Percentiles rank a stretch among this genome's conserved stretches.
phyloP scores from a whole-genome alignment of 2,329 filamentous ascomycete genomes.

The Chrysosporium queenslandicum region DNA sequence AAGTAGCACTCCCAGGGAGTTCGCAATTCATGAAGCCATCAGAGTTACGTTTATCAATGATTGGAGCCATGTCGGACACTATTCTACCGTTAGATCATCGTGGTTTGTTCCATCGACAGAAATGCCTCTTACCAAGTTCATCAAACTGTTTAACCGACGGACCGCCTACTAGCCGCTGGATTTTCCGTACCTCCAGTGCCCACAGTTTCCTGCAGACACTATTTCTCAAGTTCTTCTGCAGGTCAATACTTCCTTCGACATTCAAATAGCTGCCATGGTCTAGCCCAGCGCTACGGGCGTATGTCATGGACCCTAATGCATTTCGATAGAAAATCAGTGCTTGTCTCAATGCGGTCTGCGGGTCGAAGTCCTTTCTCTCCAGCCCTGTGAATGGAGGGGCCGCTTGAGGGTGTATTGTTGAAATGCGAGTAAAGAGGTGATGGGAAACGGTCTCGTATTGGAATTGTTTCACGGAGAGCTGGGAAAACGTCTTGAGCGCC shows the following conservation, averaged over 20 bases:
- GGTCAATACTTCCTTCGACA: constrained; percentile 34
- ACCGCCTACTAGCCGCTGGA: constrained; percentile 33
- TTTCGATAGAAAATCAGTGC: constrained; percentile 35
- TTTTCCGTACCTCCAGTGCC: constrained; percentile 34
- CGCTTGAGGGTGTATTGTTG: constrained; percentile 38
- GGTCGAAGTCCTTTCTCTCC: constrained; percentile 36
- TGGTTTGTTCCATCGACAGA: background rate
- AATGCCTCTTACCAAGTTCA: constrained; percentile 28
- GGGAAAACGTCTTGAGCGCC: constrained; percentile 38
- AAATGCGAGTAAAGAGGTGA: constrained; percentile 39
- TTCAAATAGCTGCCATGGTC: constrained; percentile 37
- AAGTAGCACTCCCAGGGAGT: constrained; percentile 24
- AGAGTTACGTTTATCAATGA: constrained; percentile 31
- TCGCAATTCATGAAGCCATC: constrained; percentile 36
- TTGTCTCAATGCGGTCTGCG: constrained; percentile 32
- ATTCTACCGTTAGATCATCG: too few relatives aligned
- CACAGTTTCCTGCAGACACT: constrained; percentile 37
- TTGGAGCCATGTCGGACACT: constrained; percentile 26
- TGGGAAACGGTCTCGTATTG: constrained; percentile 42
- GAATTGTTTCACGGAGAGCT: constrained; percentile 40
- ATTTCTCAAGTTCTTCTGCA: constrained; percentile 30
- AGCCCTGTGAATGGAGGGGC: constrained; percentile 32
- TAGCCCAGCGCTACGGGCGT: constrained; percentile 31
- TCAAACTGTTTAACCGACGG: constrained; percentile 29
- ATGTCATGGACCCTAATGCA: constrained; percentile 30